Evolutionary conservation across 345 rosid species (phyloP).

Genomic region (Linum lewisii): DNA sequence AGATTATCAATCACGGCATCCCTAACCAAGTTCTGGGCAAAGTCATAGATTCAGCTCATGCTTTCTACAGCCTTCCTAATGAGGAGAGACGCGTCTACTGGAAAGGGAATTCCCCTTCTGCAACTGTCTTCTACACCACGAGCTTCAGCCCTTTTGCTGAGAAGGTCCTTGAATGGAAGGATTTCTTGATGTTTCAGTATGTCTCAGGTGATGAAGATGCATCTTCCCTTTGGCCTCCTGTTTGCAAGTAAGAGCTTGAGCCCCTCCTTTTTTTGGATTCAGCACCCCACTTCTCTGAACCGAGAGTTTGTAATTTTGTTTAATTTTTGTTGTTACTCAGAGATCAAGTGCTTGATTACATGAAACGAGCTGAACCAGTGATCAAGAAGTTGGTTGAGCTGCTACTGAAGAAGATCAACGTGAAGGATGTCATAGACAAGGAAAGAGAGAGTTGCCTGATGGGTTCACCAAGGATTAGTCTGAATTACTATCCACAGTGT

Average conservation of each 20-base stretch:
- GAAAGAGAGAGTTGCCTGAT: conserved; percentile 6
- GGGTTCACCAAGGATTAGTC: conserved; percentile 8
- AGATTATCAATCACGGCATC: conserved; percentile 25
- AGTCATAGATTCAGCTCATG: conserved; percentile 16
- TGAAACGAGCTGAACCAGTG: conserved; percentile 16
- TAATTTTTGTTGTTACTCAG: not conserved
- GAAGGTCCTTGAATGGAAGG: conserved; percentile 21
- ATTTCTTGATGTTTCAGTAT: conserved; percentile 12
- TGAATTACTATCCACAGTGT: conserved; percentile 20
- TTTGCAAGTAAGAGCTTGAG: conserved; percentile 13
- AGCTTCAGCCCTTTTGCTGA: conserved; percentile 17
- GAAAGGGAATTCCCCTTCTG: conserved; percentile 11
- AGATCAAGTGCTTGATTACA: conserved; percentile 12
- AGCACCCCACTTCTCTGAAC: too few relatives aligned
- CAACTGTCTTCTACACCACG: conserved; percentile 11
- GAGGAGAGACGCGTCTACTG: conserved; percentile 17
- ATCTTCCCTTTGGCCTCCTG: conserved; percentile 18
- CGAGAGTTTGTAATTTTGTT: too few relatives aligned
- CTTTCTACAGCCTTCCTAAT: conserved; percentile 13
- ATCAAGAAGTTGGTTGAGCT: conserved; percentile 14
- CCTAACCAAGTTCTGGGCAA: conserved; percentile 11
- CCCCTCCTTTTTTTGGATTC: not conserved
- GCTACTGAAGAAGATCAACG: conserved; percentile 15
- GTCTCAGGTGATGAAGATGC: conserved; percentile 6
- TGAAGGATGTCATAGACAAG: conserved; percentile 10